Base-by-base conservation (phyloP, 2,329 filamentous ascomycete species). In the Cryoendolithus antarcticus region DNA sequence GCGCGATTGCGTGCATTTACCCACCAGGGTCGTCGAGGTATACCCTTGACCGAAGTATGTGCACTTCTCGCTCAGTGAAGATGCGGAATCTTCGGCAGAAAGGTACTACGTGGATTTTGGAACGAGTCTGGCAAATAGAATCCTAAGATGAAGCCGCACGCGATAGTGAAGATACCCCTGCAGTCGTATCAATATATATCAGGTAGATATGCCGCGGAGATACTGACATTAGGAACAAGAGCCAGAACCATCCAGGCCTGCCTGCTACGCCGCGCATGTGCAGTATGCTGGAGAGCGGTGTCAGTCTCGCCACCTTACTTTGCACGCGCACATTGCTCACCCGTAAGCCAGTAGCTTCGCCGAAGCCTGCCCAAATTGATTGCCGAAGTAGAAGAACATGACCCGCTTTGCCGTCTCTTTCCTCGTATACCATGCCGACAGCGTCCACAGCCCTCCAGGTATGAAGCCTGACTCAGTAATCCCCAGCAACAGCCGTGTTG, bases 361-460 rank as follows among this genome's bases (percentile, higher is more conserved):
- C 6, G 55, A 58, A 1, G 62, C 65, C 13, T 56, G 54, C 0
- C 63, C 64, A 9, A 61, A 47, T 43, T 64, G 59, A 36, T 66
- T 69, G 2, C 66, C 65, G 11, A 69, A 57, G 38, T 67, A 69
- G 46, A 63, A 69, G 8, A 55, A 57, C 8, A 63, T 60, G 38
- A 69, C 65, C 2, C 66, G 53, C 48, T 65, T 67, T 35, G 62
- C 65, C 0, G 62, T 67, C 43, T 70, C 66, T 6, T 58, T 55
- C 3, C 58, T 58, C 21, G 65, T 70, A 41, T 70, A 70, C 65
- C 65, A 70, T 2, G 61, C 56, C 0, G 65, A 68, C 1, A 70
- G 60, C 0, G 67, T 69, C 51, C 62, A 70, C 2, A 70, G 52
- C 6, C 64, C 64, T 1, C 63, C 67, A 2, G 66, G 66, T 34